phyloP scores from a whole-genome alignment of 2,329 filamentous ascomycete genomes.

The Escovopsis weberi region DNA sequence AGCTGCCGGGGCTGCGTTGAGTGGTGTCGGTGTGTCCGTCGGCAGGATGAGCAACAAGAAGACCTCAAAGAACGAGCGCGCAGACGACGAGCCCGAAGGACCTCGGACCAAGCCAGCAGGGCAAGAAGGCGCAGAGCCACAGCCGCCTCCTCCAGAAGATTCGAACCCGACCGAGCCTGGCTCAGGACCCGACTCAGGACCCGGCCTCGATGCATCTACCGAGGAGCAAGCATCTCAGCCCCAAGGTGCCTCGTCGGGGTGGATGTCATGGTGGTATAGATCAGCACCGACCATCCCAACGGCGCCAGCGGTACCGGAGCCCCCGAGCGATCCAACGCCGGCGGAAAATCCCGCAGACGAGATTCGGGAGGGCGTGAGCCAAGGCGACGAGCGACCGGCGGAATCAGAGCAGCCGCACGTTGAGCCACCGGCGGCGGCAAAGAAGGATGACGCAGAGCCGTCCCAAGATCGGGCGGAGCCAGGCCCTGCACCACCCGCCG shows the following conservation, averaged over 20 bases:
- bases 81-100: background rate
- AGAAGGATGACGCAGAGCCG: background rate
- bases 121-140: background rate
- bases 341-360: no score
- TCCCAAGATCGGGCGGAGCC: conserved; percentile 7
- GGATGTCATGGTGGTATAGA: conserved; percentile 39
- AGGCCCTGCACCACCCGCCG: conserved; percentile 8
- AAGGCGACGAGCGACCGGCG: background rate
- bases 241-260: conserved; percentile 28
- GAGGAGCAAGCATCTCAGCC: background rate
- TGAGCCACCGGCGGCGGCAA: background rate
- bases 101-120: no score
- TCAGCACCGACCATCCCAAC: conserved; percentile 14
- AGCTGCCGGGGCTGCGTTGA: background rate
- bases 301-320: background rate
- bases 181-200: background rate
- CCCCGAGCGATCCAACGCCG: background rate
- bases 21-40: background rate
- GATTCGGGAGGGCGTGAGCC: background rate
- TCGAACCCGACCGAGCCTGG: background rate
- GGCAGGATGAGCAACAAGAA: background rate
- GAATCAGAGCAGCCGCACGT: conserved; percentile 5
- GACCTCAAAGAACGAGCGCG: background rate
- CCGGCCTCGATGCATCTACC: background rate
- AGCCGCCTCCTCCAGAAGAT: background rate